Base-by-base conservation (phyloP, 441 rosid species). In the Sinapis alba region DNA sequence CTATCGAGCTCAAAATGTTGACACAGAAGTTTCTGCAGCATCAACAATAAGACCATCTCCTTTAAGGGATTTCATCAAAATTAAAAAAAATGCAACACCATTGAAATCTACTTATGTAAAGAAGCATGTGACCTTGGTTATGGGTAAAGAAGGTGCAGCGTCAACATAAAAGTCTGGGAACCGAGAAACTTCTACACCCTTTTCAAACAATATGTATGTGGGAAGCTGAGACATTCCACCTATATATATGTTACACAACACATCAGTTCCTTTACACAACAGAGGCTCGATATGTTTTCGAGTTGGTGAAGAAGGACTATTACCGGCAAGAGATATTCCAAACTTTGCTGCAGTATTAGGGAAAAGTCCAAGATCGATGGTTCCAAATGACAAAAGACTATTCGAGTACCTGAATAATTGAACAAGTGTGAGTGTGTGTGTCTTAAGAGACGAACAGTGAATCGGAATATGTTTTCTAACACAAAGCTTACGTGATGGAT, bases 171-270 rank as follows among this genome's bases (percentile, higher is more conserved):
- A 85, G 76, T 89, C 97, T 13, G 98, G 97, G 76, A 87, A 86
- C 21, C 97, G 91, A 72, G 86, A 78, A 65, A 90, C 83, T 81
- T 94, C 98, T 0, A 84, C 75, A 51, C 90, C 91, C 79, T 88
- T 88, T 79, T 94, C 94, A 27, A 88, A 90, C 71, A 94, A 77
- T 73, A 94, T 87, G 81, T 88, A 94, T 26, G 92, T 87, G 13
- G 98, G 98, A 82, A 92, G 96, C 60, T 91, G 96, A 64, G 85
- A 81, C 90, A 85, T 83, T 73, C 89, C 89, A 71, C 89, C 98
- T 91, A 66, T 51, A 1, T 6, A 71, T 24, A 43, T 19, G 47
- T 51, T 43, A 71, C 61, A 76, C 71, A 50, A 68, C 78, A 67
- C 34, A 23, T 43, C 69, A 71, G 28, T 74, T 45, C 8, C 8